These are phyloP conservation scores for Geotrichum fermentans DNA, from an alignment of 1,139 yeast species.

Conservation along the genomic window DNA sequence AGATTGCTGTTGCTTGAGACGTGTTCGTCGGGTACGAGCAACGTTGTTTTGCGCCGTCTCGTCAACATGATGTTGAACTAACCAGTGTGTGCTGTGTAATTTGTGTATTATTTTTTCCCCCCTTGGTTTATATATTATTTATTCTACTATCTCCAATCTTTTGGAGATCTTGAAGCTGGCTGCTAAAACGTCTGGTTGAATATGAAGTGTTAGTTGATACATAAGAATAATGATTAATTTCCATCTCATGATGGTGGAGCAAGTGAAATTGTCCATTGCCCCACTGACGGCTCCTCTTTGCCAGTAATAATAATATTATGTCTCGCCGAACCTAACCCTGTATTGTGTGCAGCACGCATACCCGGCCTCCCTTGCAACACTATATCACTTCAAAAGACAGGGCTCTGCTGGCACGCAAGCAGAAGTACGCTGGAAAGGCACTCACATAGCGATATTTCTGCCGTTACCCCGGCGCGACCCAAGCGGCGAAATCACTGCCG, in stretches of 20 bases:
- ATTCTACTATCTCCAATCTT: neutral
- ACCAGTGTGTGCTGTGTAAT: neutral
- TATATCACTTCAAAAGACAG: neutral
- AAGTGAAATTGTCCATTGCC: too few species aligned
- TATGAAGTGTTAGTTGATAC: too few species aligned
- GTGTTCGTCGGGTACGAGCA: constrained; percentile 17
- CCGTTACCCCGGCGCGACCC: too few species aligned
- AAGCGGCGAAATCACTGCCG: too few species aligned
- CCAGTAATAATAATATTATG: neutral
- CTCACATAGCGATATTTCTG: too few species aligned
- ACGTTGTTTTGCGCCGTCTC: constrained; percentile 21
- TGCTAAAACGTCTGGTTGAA: neutral
- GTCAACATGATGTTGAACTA: constrained; percentile 23
- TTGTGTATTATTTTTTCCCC: constrained; percentile 2
- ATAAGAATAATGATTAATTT: too few species aligned
- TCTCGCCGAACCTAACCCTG: constrained; percentile 3
- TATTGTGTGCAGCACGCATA: too few species aligned
- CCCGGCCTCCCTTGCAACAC: too few species aligned
- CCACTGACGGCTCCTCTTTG: neutral
- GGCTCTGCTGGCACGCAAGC: neutral
- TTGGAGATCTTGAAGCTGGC: neutral
- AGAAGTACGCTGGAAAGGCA: too few species aligned
- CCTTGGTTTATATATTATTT: neutral
- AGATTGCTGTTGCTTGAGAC: constrained; percentile 22
- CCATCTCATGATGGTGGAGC: too few species aligned